Evolutionary conservation across 1,284 basidiomycete genomes (phyloP), one percentile per base, ranked within the genome.

Genomic region (Ceratobasidium sp.): DNA sequence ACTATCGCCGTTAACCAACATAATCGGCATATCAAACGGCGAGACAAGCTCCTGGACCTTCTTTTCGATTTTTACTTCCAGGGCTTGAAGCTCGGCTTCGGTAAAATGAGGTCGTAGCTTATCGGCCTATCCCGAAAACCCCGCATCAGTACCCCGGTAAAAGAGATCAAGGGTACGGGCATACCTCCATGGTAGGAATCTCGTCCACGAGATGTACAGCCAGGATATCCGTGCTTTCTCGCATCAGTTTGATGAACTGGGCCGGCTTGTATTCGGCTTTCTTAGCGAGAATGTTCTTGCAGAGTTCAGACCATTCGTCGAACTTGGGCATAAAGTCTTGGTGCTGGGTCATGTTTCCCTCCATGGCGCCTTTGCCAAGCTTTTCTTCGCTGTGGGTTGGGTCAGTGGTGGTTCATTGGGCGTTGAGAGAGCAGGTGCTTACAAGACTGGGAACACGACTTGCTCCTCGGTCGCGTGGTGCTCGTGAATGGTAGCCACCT

Each of bases 351-450:
- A 74, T 42, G 23, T 74, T 74, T 23, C 57, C 57, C 1, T 74
- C 70, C 70, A 74, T 74, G 15, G 70, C 54, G 23, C 70, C 70
- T 52, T 74, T 74, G n/a, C 70, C 70, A 23, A 74, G 70, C 26
- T 74, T 74, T 28, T 40, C 40, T 59, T 74, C 70, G 26, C 70
- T 74, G 54, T 64, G 1, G 33, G 64, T 13, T 2, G 6, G 40
- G 20, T 33, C 17, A 10, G 15, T 40, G 38, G 3, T 57, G 26
- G n/a, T 10, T 66, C 7, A 23, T 6, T 6, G 6, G 40, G 42
- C 12, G 46, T 9, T 13, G 46, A 33, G 33, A 33, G 33, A 33
- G 33, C 33, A 4, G 48, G 6, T 48, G 38, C 70, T 38, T 28
- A 74, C 70, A 74, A 74, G 28, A 44, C 23, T 6, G 70, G 70